Evolutionary conservation across 2,329 filamentous ascomycete species (phyloP).

Genomic region (Xenoacremonium recifei): DNA sequence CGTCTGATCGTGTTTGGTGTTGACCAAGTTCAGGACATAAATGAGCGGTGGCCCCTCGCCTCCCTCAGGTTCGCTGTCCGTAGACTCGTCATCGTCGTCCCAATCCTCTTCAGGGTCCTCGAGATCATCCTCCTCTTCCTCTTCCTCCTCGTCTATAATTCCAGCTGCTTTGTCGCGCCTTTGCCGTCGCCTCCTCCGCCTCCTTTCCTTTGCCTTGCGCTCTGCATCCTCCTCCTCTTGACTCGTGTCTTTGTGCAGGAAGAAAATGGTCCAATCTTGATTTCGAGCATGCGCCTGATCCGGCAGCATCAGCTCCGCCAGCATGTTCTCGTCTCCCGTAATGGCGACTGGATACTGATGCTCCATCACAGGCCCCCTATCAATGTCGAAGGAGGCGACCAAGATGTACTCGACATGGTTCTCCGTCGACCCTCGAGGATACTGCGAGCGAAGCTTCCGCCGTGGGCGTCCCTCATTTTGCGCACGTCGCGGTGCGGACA

Average conservation of each 20-base stretch:
- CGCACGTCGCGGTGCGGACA: constrained; percentile 51
- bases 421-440: constrained; percentile 70
- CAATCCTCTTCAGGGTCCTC: constrained; percentile 47
- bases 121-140: constrained; percentile 40
- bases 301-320: constrained; percentile 96
- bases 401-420: constrained; percentile 99
- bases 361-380: constrained; percentile 95
- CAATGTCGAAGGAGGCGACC: constrained; percentile 96
- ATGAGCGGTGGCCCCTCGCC: constrained; percentile 88
- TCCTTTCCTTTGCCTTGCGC: constrained; percentile 53
- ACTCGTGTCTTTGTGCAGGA: constrained; percentile 91
- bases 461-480: constrained; percentile 50
- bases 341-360: constrained; percentile 95
- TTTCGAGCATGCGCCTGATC: constrained; percentile 93
- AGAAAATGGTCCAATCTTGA: constrained; percentile 99
- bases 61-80: constrained; percentile 63
- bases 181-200: constrained; percentile 49
- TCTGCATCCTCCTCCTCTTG: constrained; percentile 79
- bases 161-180: constrained; percentile 52
- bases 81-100: constrained; percentile 51
- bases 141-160: constrained; percentile 43
- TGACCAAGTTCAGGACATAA: constrained; percentile 95
- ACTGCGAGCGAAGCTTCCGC: constrained; percentile 68
- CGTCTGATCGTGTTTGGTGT: constrained; percentile 94
- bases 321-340: constrained; percentile 95